phyloP scores from a whole-genome alignment of 495 filamentous ascomycete species.

The Lasiosphaeriaceae sp. region DNA sequence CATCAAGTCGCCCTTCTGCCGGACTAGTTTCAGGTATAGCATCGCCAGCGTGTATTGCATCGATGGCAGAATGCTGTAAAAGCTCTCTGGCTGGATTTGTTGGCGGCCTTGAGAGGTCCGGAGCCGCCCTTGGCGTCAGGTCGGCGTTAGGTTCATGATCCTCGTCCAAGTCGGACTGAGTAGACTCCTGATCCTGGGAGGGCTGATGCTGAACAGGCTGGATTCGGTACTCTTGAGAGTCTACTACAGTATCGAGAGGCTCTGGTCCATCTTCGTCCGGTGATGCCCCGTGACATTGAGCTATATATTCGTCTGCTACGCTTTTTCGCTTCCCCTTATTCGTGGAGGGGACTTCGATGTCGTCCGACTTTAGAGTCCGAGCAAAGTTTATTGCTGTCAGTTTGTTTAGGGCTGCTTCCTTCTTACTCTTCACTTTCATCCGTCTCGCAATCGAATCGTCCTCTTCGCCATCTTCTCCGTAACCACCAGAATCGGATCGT shows the following conservation, averaged over 20 bases:
- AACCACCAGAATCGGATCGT: constrained; percentile 1
- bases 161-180: constrained; percentile 19
- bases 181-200: constrained; percentile 16
- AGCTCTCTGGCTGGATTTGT: not conserved
- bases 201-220: constrained; percentile 1
- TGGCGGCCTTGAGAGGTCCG: constrained; percentile 10
- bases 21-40: constrained; percentile 42
- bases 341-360: constrained; percentile 39
- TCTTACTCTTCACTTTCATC: constrained; percentile 23
- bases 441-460: constrained; percentile 15
- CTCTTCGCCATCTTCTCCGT: constrained; percentile 17
- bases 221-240: constrained; percentile 23
- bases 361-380: constrained; percentile 20
- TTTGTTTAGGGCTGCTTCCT: constrained; percentile 33
- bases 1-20: constrained; percentile 4
- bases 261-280: constrained; percentile 10
- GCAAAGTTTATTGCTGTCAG: constrained; percentile 36
- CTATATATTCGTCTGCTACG: constrained; percentile 18
- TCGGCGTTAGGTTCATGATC: constrained; percentile 3
- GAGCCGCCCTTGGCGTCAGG: constrained; percentile 2
- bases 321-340: constrained; percentile 20
- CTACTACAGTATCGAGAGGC: constrained; percentile 29
- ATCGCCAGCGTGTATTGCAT: not conserved
- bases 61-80: not conserved
- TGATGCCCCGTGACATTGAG: constrained; percentile 14